Percentiles rank a stretch among this genome's conserved stretches.
phyloP scores from a whole-genome alignment of 192 early-diverging fungal genomes.

The Backusella circina region DNA sequence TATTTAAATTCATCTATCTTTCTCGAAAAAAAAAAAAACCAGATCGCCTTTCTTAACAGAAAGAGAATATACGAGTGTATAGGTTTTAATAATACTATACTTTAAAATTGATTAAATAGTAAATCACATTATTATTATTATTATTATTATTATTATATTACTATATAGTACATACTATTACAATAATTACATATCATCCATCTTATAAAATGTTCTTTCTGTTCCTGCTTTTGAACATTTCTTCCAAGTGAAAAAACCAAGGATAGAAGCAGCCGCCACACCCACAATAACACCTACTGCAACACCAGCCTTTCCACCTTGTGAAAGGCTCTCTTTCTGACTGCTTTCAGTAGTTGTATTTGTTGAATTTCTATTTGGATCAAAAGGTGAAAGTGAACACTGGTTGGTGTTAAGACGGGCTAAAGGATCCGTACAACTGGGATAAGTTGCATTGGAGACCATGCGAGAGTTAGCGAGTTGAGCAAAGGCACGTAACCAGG shows the following conservation, averaged over 20 bases:
- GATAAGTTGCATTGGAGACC: conserved; percentile 1
- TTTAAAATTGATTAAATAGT: too few species aligned
- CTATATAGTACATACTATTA: too few species aligned
- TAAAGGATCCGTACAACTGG: conserved; percentile 2
- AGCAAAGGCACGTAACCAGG: conserved; percentile 1
- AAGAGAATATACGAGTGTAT: too few species aligned
- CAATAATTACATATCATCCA: neutral
- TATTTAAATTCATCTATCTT: too few species aligned
- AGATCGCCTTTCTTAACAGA: too few species aligned
- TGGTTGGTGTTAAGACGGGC: neutral
- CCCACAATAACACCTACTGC: conserved; percentile 7
- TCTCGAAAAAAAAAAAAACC: too few species aligned
- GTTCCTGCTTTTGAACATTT: neutral
- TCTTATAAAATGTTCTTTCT: neutral
- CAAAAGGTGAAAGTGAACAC: neutral
- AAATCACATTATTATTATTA: neutral
- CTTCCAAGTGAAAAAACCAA: neutral
- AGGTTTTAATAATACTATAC: too few species aligned
- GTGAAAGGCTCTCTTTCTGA: neutral
- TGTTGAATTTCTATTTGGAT: neutral
- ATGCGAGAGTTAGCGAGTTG: neutral
- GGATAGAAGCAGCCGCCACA: neutral
- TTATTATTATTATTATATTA: neutral
- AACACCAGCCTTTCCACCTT: conserved; percentile 6
- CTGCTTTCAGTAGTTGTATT: neutral